phyloP scores from a whole-genome alignment of 495 filamentous ascomycete genomes.

The Penicillium antarcticum region DNA sequence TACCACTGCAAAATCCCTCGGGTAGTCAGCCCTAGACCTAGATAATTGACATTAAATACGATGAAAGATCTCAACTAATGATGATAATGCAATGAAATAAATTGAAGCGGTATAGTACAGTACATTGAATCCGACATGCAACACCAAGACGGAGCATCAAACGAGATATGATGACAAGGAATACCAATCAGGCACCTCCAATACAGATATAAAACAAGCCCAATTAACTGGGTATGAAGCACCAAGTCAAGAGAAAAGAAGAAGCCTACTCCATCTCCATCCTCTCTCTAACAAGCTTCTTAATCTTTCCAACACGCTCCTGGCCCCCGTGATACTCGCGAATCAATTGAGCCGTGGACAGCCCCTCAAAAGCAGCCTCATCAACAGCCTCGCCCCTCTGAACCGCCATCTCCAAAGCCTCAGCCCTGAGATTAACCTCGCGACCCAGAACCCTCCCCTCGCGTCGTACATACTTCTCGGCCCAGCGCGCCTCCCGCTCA shows the following conservation, averaged over 20 bases:
- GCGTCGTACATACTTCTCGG: slow-evolving; percentile 48
- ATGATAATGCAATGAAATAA: slow-evolving; percentile 6
- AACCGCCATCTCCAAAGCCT: not conserved
- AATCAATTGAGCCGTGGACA: slow-evolving; percentile 21
- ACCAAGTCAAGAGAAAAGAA: not conserved
- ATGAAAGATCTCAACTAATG: too few species aligned
- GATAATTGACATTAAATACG: too few species aligned
- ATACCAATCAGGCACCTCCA: not conserved
- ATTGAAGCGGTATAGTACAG: slow-evolving; percentile 21
- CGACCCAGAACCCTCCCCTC: slow-evolving; percentile 29
- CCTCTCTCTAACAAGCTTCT: slow-evolving; percentile 21
- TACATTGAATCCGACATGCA: slow-evolving; percentile 23
- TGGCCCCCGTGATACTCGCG: slow-evolving; percentile 17
- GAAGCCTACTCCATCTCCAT: not conserved
- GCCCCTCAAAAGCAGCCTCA: not conserved
- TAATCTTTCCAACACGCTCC: slow-evolving; percentile 26
- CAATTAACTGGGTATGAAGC: not conserved
- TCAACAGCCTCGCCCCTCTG: not conserved
- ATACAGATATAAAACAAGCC: not conserved
- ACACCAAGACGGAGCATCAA: slow-evolving; percentile 8
- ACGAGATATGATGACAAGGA: slow-evolving; percentile 7
- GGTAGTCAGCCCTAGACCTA: too few species aligned
- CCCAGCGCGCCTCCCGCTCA: slow-evolving; percentile 43
- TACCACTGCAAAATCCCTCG: too few species aligned
- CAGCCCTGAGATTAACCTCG: slow-evolving; percentile 12